Evolutionary conservation across 2,329 filamentous ascomycete species (phyloP).

Genomic region (Elsinoe perseae): DNA sequence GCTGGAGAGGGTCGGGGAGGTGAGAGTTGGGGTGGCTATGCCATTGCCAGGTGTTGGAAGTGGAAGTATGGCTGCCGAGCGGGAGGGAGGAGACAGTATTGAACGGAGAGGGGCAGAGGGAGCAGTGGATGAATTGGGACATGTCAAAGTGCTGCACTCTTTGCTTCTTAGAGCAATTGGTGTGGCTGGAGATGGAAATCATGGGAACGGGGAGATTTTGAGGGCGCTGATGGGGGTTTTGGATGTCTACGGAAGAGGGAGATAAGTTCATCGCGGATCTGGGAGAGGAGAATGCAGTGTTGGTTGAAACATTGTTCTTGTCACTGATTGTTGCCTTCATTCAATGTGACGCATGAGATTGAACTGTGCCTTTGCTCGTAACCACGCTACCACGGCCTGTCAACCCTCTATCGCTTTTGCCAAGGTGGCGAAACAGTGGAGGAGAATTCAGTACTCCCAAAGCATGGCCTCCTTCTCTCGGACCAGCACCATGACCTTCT

Average conservation of each 20-base stretch:
- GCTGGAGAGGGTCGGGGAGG: conserved; percentile 55
- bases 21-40: conserved; percentile 62
- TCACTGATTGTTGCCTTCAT: too few relatives aligned
- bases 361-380: background rate
- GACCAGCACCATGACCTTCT: conserved; percentile 27
- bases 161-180: conserved; percentile 58
- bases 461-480: conserved; percentile 22
- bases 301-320: too few relatives aligned
- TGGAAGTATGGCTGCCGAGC: conserved; percentile 20
- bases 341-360: too few relatives aligned
- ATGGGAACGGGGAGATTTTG: conserved; percentile 46
- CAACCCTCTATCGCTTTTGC: background rate
- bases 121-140: conserved; percentile 56
- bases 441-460: conserved; percentile 27
- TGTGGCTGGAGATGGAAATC: conserved; percentile 54
- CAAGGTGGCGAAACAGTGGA: background rate
- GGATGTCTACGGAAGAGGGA: conserved; percentile 24
- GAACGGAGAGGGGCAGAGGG: conserved; percentile 19
- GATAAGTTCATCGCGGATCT: conserved; percentile 12
- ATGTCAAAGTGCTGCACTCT: conserved; percentile 74
- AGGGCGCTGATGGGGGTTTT: conserved; percentile 35
- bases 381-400: background rate
- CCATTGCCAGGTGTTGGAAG: conserved; percentile 46
- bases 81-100: conserved; percentile 18
- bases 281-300: background rate